Evolutionary conservation across 164 flowering plant genomes (phyloP), one percentile per base, ranked within the genome.

Genomic region (Stephania yunnanensis): DNA sequence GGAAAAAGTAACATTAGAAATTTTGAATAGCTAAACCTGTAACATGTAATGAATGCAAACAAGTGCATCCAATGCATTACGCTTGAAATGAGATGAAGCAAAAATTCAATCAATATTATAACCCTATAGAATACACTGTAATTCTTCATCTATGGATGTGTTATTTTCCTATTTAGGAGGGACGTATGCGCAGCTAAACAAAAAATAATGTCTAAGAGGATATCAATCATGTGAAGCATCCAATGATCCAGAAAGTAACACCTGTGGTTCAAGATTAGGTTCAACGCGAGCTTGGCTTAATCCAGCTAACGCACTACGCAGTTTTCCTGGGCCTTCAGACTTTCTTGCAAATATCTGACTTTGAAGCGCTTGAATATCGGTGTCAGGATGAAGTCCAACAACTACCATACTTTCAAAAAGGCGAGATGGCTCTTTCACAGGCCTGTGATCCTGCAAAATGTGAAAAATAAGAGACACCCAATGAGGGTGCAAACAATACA

Each of bases 381-480:
- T 87, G 75, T 85, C 82, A 70, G 99, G 98, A 86, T 88, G 98
- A 83, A 96, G 97, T 53, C 99, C 98, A 79, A 94, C 92, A 78
- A 96, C 97, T 9, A 96, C 98, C 88, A 96, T 87, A 90, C 98
- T 96, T 86, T 96, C 99, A 80, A 94, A 94, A 71, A 96, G 86
- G 85, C 86, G 87, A 25, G 97, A 84, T 73, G 98, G 98, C 79
- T 90, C 96, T 83, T 86, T 92, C 75, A 88, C 83, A 71, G 86
- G 81, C 81, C 86, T 88, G 50, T 92, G 97, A 78, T 92, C 93
- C 99, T 96, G 89, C 79, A 80, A 29, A 80, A 68, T 73, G 72
- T 42, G 63, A 70, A 70, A 42, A 73, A 61, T 17, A 31, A 77
- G 45, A 78, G n/a, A 64, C 29, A 53, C 12, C 48, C n/a, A 61